Evolutionary conservation across 495 filamentous ascomycete species (phyloP).

Genomic region (Rhypophila decipiens): DNA sequence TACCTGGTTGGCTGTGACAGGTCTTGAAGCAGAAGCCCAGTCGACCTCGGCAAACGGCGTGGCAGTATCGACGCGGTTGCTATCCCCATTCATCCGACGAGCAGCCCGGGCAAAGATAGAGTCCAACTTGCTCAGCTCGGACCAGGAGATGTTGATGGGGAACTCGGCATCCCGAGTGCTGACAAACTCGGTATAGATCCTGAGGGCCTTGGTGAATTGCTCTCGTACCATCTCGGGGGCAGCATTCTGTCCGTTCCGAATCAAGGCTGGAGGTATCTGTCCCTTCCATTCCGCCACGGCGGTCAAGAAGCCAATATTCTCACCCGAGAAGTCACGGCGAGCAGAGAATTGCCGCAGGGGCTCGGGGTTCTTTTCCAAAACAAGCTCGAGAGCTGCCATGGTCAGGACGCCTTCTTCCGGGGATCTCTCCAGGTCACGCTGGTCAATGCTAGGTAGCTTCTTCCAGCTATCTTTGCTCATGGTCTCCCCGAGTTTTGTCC

Average conservation of each 20-base stretch:
- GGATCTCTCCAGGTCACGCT: slow-evolving; percentile 8
- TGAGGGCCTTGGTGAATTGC: slow-evolving; percentile 48
- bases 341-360: slow-evolving; percentile 56
- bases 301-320: slow-evolving; percentile 62
- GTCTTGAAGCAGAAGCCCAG: no score
- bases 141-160: slow-evolving; percentile 52
- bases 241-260: slow-evolving; percentile 12
- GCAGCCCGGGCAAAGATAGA: slow-evolving; percentile 27
- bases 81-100: slow-evolving; percentile 10
- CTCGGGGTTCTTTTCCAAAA: slow-evolving; percentile 47
- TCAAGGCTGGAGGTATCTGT: slow-evolving; percentile 14
- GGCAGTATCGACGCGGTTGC: slow-evolving; percentile 1
- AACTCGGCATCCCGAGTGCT: slow-evolving; percentile 51
- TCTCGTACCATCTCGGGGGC: slow-evolving; percentile 17
- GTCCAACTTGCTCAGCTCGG: slow-evolving; percentile 23
- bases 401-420: slow-evolving; percentile 40
- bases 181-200: slow-evolving; percentile 54
- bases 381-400: slow-evolving; percentile 55
- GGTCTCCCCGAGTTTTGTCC: slow-evolving; percentile 7
- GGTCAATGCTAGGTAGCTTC: slow-evolving; percentile 14
- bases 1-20: no score
- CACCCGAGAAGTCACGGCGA: slow-evolving; percentile 57
- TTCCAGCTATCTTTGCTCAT: slow-evolving; percentile 21
- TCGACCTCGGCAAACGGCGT: slow-evolving; percentile 18
- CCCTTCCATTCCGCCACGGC: slow-evolving; percentile 50